Percentiles rank a stretch among this genome's conserved stretches.
Evolutionary conservation across 1,139 yeast species (phyloP).

Genomic region (Suhomyces anneliseae): DNA sequence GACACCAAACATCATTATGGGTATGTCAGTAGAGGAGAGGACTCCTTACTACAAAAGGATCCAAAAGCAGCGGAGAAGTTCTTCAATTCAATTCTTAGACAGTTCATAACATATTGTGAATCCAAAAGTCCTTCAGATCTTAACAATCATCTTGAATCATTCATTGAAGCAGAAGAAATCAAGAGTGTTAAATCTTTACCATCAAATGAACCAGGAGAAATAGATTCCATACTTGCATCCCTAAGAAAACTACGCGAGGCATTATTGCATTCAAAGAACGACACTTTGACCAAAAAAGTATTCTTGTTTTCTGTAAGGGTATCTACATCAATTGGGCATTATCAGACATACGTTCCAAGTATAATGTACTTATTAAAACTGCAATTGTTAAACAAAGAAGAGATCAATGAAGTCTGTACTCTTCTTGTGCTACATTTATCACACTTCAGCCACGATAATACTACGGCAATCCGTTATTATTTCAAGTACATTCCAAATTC

Average conservation of each 20-base stretch:
- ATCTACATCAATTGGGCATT: slow-evolving; percentile 48
- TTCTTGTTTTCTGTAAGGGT: slow-evolving; percentile 51
- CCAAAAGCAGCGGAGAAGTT: slow-evolving; percentile 36
- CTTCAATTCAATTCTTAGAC: slow-evolving; percentile 35
- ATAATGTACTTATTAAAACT: slow-evolving; percentile 39
- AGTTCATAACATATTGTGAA: slow-evolving; percentile 31
- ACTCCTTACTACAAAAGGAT: slow-evolving; percentile 47
- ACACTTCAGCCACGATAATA: slow-evolving; percentile 44
- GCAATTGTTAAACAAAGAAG: slow-evolving; percentile 25
- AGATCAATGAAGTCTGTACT: slow-evolving; percentile 39
- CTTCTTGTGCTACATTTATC: slow-evolving; percentile 47
- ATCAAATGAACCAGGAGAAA: background rate
- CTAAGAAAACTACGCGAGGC: slow-evolving; percentile 57
- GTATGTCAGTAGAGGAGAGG: slow-evolving; percentile 60
- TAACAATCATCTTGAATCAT: slow-evolving; percentile 16
- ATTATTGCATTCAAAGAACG: slow-evolving; percentile 36
- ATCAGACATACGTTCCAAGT: slow-evolving; percentile 59
- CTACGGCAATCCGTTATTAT: slow-evolving; percentile 35
- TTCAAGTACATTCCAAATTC: slow-evolving; percentile 27
- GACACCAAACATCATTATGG: slow-evolving; percentile 38
- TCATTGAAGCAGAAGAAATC: slow-evolving; percentile 7
- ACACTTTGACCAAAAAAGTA: slow-evolving; percentile 47
- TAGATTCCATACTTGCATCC: slow-evolving; percentile 30
- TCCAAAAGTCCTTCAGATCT: slow-evolving; percentile 17
- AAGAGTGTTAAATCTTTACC: background rate